phyloP scores from a whole-genome alignment of 306 rosid species.

The Inga laurina region DNA sequence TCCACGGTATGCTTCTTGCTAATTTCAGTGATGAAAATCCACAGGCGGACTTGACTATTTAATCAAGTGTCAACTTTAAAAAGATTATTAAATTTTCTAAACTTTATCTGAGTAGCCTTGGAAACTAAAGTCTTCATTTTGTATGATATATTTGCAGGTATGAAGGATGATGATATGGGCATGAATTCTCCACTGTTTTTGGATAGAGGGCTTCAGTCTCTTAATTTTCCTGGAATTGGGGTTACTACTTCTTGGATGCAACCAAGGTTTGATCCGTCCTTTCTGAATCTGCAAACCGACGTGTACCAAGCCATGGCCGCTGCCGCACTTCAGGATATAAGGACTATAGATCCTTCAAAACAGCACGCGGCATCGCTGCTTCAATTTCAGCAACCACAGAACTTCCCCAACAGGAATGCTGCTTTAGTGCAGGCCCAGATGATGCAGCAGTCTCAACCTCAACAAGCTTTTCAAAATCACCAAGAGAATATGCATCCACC shows the following conservation, averaged over 20 bases:
- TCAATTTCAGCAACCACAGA: slow-evolving; percentile 83
- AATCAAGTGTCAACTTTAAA: slow-evolving; percentile 7
- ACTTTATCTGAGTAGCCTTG: neutral
- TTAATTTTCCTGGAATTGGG: slow-evolving; percentile 80
- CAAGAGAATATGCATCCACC: slow-evolving; percentile 61
- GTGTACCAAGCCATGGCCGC: slow-evolving; percentile 93
- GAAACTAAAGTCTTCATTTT: slow-evolving; percentile 11
- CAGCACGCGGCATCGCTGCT: slow-evolving; percentile 59
- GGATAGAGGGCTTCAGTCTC: slow-evolving; percentile 87
- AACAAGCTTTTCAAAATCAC: slow-evolving; percentile 62
- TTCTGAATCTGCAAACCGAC: slow-evolving; percentile 81
- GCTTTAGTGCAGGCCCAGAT: slow-evolving; percentile 76
- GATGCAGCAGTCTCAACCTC: slow-evolving; percentile 77
- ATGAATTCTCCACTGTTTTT: slow-evolving; percentile 78
- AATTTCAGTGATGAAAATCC: neutral
- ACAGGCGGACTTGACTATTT: neutral
- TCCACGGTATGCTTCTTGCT: slow-evolving; percentile 62
- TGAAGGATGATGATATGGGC: slow-evolving; percentile 84
- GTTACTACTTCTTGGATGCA: slow-evolving; percentile 88
- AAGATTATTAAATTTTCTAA: slow-evolving; percentile 3
- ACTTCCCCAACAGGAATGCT: slow-evolving; percentile 63
- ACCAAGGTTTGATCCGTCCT: slow-evolving; percentile 76
- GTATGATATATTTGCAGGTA: slow-evolving; percentile 51
- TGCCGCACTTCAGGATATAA: slow-evolving; percentile 90
- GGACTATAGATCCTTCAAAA: slow-evolving; percentile 75